These are phyloP conservation scores for Penicillium vulpinum DNA, from an alignment of 2,329 filamentous ascomycete species.

Conservation along the genomic window DNA sequence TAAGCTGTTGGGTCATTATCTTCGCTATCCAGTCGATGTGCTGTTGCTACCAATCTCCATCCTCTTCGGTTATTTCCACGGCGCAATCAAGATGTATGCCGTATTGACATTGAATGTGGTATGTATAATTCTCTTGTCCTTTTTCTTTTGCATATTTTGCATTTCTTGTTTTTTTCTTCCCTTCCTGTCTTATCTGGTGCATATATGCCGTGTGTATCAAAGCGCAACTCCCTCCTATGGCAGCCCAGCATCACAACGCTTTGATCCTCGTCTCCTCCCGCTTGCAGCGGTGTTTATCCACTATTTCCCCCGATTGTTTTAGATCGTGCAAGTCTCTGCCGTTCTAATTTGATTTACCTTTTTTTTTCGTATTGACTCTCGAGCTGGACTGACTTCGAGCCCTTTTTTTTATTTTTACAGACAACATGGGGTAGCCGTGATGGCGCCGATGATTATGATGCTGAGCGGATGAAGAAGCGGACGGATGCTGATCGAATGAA, in stretches of 20 bases:
- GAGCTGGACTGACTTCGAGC: slow-evolving; percentile 7
- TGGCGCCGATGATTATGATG: slow-evolving; percentile 83
- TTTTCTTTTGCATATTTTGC: background rate
- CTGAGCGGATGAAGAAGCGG: slow-evolving; percentile 61
- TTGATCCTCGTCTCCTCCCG: slow-evolving; percentile 25
- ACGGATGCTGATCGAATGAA: slow-evolving; percentile 39
- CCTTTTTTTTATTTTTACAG: slow-evolving; percentile 48
- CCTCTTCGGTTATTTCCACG: slow-evolving; percentile 89
- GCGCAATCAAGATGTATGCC: slow-evolving; percentile 87
- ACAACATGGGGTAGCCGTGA: slow-evolving; percentile 95
- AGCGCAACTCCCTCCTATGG: slow-evolving; percentile 20
- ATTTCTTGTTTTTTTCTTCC: background rate
- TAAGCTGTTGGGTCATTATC: slow-evolving; percentile 84
- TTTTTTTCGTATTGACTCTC: background rate
- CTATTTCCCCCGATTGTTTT: slow-evolving; percentile 11
- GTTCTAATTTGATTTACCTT: slow-evolving; percentile 8
- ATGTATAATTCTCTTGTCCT: slow-evolving; percentile 43
- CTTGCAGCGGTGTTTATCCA: slow-evolving; percentile 24
- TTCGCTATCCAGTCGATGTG: slow-evolving; percentile 78
- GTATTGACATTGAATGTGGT: slow-evolving; percentile 80
- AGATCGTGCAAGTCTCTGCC: background rate
- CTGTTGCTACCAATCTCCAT: slow-evolving; percentile 81
- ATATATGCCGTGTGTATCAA: slow-evolving; percentile 10
- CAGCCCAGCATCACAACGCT: slow-evolving; percentile 24
- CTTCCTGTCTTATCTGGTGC: slow-evolving; percentile 1